phyloP scores from a whole-genome alignment of 2,329 filamentous ascomycete species.

The Dothideomycetes sp. region DNA sequence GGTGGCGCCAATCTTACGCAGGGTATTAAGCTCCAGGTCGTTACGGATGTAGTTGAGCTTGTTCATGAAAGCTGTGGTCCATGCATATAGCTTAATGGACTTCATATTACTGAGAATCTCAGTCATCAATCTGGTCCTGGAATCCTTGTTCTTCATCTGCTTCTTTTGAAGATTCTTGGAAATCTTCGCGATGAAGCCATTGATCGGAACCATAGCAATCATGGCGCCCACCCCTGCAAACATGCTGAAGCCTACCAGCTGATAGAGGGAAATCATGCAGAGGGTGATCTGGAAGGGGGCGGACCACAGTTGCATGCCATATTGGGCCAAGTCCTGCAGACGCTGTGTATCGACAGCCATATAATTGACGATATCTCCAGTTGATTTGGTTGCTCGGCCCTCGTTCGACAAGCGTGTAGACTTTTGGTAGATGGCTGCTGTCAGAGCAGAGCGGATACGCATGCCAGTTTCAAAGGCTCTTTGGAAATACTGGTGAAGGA shows the following conservation, averaged over 20 bases:
- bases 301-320: slow-evolving; percentile 90
- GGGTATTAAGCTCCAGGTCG: slow-evolving; percentile 86
- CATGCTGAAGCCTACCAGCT: slow-evolving; percentile 91
- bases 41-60: slow-evolving; percentile 94
- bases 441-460: slow-evolving; percentile 86
- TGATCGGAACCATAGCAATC: slow-evolving; percentile 94
- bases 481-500: slow-evolving; percentile 96
- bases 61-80: slow-evolving; percentile 95
- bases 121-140: slow-evolving; percentile 83
- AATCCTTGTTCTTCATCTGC: slow-evolving; percentile 99
- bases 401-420: slow-evolving; percentile 85
- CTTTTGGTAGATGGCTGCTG: slow-evolving; percentile 86
- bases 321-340: slow-evolving; percentile 88
- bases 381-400: slow-evolving; percentile 76
- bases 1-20: slow-evolving; percentile 89
- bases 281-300: slow-evolving; percentile 92
- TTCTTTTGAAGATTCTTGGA: slow-evolving; percentile 93
- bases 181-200: slow-evolving; percentile 78
- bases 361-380: slow-evolving; percentile 97
- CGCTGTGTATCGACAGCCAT: slow-evolving; percentile 98
- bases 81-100: slow-evolving; percentile 94
- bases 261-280: slow-evolving; percentile 92
- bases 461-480: slow-evolving; percentile 90
- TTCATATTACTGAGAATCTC: slow-evolving; percentile 99
- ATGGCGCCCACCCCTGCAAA: slow-evolving; percentile 89